A percentile compares a stretch with the other conserved stretches of the same genome.
Evolutionary conservation across 1,284 basidiomycete genomes (phyloP).

Genomic region (Trichosporon sp.): DNA sequence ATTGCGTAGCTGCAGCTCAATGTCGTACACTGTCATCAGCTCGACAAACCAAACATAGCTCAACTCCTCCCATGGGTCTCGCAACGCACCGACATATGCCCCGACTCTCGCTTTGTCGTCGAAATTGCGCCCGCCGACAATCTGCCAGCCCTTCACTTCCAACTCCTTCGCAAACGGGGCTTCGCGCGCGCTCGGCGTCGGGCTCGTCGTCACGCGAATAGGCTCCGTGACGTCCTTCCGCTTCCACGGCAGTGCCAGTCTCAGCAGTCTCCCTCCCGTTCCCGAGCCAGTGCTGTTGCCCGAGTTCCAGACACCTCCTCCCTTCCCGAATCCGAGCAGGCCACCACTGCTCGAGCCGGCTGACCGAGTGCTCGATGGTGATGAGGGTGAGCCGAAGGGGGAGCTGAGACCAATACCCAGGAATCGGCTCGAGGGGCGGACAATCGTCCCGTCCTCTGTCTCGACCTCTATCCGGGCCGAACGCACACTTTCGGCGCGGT

Average conservation of each 20-base stretch:
- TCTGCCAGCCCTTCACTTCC: slow-evolving; percentile 45
- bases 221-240: slow-evolving; percentile 8
- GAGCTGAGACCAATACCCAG: not conserved
- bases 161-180: slow-evolving; percentile 45
- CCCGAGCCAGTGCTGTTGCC: not conserved
- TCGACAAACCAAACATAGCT: not conserved
- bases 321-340: not conserved
- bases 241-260: not conserved
- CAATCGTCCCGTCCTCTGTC: not conserved
- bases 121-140: slow-evolving; percentile 49
- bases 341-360: not conserved
- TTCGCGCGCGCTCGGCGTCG: slow-evolving; percentile 15
- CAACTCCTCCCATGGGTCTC: no score
- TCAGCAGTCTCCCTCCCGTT: not conserved
- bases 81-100: slow-evolving; percentile 52
- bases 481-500: slow-evolving; percentile 15
- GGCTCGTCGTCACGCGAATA: not conserved
- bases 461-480: not conserved
- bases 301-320: not conserved
- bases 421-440: not conserved
- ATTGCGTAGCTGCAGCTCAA: slow-evolving; percentile 43
- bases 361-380: not conserved
- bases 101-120: slow-evolving; percentile 43
- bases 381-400: not conserved
- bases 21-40: slow-evolving; percentile 48